These are phyloP conservation scores for Fusarium sp. DNA, from an alignment of 2,329 filamentous ascomycete species.

Conservation along the genomic window DNA sequence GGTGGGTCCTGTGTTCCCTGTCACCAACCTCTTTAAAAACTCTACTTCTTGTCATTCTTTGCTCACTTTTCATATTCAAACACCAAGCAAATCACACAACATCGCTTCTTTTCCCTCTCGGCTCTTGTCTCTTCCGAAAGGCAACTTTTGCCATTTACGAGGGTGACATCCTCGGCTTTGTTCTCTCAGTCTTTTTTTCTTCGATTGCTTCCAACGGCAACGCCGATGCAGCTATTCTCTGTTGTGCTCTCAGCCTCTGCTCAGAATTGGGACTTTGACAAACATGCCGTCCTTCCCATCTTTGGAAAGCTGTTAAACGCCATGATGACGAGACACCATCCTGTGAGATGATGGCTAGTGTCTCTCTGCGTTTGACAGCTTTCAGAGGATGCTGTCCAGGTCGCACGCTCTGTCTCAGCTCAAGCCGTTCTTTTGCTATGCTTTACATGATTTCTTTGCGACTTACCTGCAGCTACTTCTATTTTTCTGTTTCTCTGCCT, in stretches of 20 bases:
- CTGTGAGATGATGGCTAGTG: not conserved
- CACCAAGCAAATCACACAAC: conserved; percentile 9
- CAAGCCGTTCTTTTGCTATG: conserved; percentile 21
- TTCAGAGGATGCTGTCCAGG: not conserved
- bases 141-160: conserved; percentile 31
- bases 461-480: conserved; percentile 6
- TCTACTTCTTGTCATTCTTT: conserved; percentile 29
- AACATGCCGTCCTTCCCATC: conserved; percentile 23
- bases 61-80: conserved; percentile 3
- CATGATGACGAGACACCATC: conserved; percentile 18
- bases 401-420: conserved; percentile 22
- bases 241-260: conserved; percentile 9
- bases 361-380: conserved; percentile 18
- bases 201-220: conserved; percentile 12
- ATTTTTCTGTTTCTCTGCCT: not conserved
- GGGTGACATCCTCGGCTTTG: conserved; percentile 12
- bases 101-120: conserved; percentile 16
- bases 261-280: conserved; percentile 27
- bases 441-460: conserved; percentile 2
- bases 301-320: conserved; percentile 26
- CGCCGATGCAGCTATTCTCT: conserved; percentile 19
- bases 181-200: not conserved
- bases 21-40: conserved; percentile 21
- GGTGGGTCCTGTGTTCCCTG: conserved; percentile 17
- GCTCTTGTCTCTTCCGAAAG: conserved; percentile 12